These are phyloP conservation scores for Wickerhamomyces sp. DNA, from an alignment of 1,139 yeast species.

Conservation along the genomic window DNA sequence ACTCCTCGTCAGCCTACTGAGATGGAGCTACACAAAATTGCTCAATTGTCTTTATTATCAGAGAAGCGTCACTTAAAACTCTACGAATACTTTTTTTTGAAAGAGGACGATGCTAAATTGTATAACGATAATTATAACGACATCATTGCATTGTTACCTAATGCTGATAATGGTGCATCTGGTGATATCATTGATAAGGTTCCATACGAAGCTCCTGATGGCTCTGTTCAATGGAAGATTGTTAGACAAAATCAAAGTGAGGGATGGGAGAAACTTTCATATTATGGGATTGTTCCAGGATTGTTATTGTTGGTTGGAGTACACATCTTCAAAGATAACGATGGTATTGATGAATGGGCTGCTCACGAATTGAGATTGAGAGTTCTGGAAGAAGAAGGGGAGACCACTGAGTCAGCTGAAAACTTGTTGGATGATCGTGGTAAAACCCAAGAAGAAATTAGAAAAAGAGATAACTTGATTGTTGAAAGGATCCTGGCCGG, in stretches of 20 bases:
- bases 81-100: conserved; percentile 55
- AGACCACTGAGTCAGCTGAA: conserved; percentile 49
- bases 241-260: conserved; percentile 75
- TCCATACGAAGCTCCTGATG: conserved; percentile 80
- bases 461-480: conserved; percentile 72
- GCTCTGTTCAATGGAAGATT: conserved; percentile 76
- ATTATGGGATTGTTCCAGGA: conserved; percentile 71
- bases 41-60: conserved; percentile 63
- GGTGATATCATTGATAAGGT: conserved; percentile 71
- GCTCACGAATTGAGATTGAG: conserved; percentile 77
- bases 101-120: conserved; percentile 54
- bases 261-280: conserved; percentile 79
- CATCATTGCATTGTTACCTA: conserved; percentile 54
- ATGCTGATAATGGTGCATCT: conserved; percentile 56
- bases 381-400: conserved; percentile 59
- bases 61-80: conserved; percentile 56
- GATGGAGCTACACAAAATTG: conserved; percentile 67
- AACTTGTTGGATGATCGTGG: conserved; percentile 44
- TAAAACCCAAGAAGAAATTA: conserved; percentile 54
- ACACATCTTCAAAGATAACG: conserved; percentile 42
- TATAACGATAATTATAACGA: conserved; percentile 62
- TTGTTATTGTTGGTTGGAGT: conserved; percentile 40
- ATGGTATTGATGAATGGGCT: conserved; percentile 66
- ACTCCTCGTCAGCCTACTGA: conserved; percentile 70
- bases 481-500: conserved; percentile 82